These are phyloP conservation scores for Termitomyces sp. DNA, from an alignment of 768 basidiomycete genomes.

Conservation along the genomic window DNA sequence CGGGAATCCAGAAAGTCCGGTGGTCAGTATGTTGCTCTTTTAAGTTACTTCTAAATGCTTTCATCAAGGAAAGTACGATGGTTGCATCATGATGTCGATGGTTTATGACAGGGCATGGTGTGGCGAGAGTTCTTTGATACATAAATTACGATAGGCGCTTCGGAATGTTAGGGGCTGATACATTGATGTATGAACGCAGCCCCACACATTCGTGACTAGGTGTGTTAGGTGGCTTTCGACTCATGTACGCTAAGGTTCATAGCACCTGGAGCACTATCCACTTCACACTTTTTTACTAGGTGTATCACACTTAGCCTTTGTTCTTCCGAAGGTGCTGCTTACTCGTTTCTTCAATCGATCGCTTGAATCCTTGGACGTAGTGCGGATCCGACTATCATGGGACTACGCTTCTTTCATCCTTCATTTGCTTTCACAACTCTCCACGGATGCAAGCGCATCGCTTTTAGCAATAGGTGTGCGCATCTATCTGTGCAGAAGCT, in stretches of 20 bases:
- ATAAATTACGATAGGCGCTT: neutral
- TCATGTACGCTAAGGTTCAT: neutral
- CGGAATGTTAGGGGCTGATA: conserved; percentile 4
- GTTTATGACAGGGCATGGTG: neutral
- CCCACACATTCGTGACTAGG: neutral
- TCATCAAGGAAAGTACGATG: neutral
- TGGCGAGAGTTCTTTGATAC: conserved; percentile 2
- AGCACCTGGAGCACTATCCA: neutral
- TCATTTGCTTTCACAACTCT: neutral
- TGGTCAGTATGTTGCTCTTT: neutral
- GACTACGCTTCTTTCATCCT: neutral
- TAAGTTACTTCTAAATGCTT: neutral
- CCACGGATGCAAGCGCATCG: neutral
- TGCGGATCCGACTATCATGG: neutral
- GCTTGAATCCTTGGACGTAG: neutral
- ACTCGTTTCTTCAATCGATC: neutral
- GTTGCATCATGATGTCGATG: neutral
- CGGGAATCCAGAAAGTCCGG: neutral
- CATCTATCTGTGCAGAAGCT: neutral
- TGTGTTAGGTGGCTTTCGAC: neutral
- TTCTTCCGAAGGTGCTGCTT: neutral
- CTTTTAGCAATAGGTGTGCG: neutral
- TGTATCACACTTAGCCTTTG: neutral
- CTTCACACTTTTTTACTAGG: neutral
- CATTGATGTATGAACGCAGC: neutral